Evolutionary conservation across 371 early-diverging fungal species (phyloP).

Genomic region (Batkoa obscura): DNA sequence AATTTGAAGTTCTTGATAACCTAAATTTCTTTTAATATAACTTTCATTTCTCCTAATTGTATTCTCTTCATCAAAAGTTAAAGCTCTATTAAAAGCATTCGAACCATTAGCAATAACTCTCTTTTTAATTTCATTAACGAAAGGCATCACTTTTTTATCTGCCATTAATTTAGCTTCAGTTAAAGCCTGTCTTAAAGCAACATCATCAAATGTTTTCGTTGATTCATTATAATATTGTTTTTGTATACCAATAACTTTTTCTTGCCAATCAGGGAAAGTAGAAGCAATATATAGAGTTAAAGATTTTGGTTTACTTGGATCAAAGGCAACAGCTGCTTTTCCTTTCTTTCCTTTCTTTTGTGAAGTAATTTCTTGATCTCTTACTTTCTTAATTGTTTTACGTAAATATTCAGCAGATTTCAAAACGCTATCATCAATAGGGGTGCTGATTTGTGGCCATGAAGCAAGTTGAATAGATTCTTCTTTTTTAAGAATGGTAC

Average conservation of each 20-base stretch:
- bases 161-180: conserved; percentile 54
- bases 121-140: conserved; percentile 53
- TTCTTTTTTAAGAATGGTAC: conserved; percentile 48
- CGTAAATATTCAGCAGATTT: conserved; percentile 65
- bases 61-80: conserved; percentile 58
- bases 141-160: conserved; percentile 90
- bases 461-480: conserved; percentile 33
- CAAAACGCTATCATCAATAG: conserved; percentile 41
- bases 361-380: conserved; percentile 57
- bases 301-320: conserved; percentile 42
- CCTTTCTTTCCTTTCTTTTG: conserved; percentile 69
- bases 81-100: conserved; percentile 55
- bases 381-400: conserved; percentile 47
- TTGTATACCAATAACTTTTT: conserved; percentile 45
- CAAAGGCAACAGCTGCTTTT: conserved; percentile 26
- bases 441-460: conserved; percentile 42
- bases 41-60: conserved; percentile 29
- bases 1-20: conserved; percentile 19
- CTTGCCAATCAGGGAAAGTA: conserved; percentile 90
- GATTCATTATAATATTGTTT: conserved; percentile 40
- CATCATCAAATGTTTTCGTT: conserved; percentile 41
- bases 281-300: conserved; percentile 57
- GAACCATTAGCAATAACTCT: conserved; percentile 41
- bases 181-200: conserved; percentile 44
- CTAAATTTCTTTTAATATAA: conserved; percentile 26